A percentile compares a stretch with the other conserved stretches of the same genome.
These are phyloP conservation scores for Coemansia sp. DNA, from an alignment of 192 early-diverging fungal species.

Conservation along the genomic window DNA sequence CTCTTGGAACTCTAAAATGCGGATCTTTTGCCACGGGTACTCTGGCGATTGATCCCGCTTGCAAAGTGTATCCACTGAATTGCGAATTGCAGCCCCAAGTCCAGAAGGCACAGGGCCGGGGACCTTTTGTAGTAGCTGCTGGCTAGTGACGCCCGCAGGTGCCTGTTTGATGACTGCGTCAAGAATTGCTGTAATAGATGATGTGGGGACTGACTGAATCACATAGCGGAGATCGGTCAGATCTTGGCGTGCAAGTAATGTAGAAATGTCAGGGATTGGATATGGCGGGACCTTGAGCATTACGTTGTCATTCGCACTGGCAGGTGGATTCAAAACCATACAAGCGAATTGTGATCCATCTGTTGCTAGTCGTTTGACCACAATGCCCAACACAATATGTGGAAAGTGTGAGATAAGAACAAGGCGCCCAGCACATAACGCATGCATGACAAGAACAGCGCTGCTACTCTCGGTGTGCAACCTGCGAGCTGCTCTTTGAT, in stretches of 20 bases:
- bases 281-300: conserved; percentile 21
- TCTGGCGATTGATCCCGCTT: conserved; percentile 55
- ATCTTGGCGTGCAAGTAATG: conserved; percentile 9
- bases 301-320: background rate
- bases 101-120: conserved; percentile 28
- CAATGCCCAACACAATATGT: conserved; percentile 23
- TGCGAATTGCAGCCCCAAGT: conserved; percentile 37
- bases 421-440: conserved; percentile 69
- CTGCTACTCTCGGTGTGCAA: conserved; percentile 34
- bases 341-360: conserved; percentile 46
- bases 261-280: conserved; percentile 22
- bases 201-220: conserved; percentile 12
- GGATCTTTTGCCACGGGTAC: conserved; percentile 82
- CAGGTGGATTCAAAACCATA: conserved; percentile 29
- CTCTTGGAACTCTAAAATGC: conserved; percentile 85
- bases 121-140: conserved; percentile 15
- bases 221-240: conserved; percentile 16
- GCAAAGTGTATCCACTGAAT: conserved; percentile 29
- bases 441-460: conserved; percentile 61
- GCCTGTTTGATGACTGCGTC: conserved; percentile 28
- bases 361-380: conserved; percentile 19
- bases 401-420: conserved; percentile 74
- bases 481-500: conserved; percentile 32
- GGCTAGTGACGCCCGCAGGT: conserved; percentile 2
- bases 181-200: conserved; percentile 26